phyloP scores from a whole-genome alignment of 2,329 filamentous ascomycete species.

The Raffaelea arxii region DNA sequence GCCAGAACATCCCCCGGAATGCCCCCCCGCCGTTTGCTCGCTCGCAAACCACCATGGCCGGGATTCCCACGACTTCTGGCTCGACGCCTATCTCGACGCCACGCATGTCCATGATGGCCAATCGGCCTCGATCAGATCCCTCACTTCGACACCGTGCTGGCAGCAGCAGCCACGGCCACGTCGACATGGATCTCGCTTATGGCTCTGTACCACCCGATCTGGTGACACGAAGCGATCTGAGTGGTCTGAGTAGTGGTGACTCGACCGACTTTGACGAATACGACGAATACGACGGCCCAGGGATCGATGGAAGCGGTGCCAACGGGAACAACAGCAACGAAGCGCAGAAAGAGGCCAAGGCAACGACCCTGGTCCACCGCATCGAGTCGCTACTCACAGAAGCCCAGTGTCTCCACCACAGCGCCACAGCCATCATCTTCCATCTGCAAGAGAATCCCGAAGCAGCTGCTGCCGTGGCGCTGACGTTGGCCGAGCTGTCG shows the following conservation, averaged over 20 bases:
- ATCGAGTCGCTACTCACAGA: slow-evolving; percentile 76
- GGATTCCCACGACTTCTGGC: background rate
- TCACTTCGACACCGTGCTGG: slow-evolving; percentile 17
- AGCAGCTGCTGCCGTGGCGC: slow-evolving; percentile 83
- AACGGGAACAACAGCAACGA: slow-evolving; percentile 32
- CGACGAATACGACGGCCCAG: background rate
- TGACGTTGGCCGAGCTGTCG: slow-evolving; percentile 86
- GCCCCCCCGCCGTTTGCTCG: slow-evolving; percentile 1
- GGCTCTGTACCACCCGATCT: slow-evolving; percentile 69
- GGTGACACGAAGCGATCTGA: slow-evolving; percentile 36
- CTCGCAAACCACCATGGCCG: background rate
- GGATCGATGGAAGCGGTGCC: slow-evolving; percentile 25
- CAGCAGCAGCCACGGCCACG: slow-evolving; percentile 26
- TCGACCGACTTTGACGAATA: slow-evolving; percentile 15
- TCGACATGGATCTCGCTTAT: slow-evolving; percentile 90
- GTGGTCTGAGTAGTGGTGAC: slow-evolving; percentile 12
- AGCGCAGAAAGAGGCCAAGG: slow-evolving; percentile 42
- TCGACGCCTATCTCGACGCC: slow-evolving; percentile 13
- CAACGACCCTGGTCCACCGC: slow-evolving; percentile 51
- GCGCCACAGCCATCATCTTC: slow-evolving; percentile 71
- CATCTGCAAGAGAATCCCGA: slow-evolving; percentile 66
- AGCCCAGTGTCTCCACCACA: slow-evolving; percentile 79
- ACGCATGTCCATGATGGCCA: slow-evolving; percentile 20
- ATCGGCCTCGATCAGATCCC: slow-evolving; percentile 30
- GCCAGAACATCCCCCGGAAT: no score